A percentile compares a stretch with the other conserved stretches of the same genome.
These are phyloP conservation scores for Cyclostephanos tholiformis DNA, from an alignment of 108 stramenopile genomes.

Conservation along the genomic window DNA sequence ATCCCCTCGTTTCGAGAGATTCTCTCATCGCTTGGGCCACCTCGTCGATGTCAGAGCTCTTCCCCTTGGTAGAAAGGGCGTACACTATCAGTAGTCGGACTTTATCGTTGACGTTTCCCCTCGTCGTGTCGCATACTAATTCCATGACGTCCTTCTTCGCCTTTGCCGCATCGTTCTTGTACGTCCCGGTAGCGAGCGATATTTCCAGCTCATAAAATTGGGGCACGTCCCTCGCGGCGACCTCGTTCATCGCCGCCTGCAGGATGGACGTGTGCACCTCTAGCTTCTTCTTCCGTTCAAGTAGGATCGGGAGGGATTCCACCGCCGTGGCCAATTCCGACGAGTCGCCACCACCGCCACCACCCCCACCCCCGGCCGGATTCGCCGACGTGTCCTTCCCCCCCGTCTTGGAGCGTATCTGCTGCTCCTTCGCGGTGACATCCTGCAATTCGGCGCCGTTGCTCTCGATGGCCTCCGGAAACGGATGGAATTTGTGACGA, in stretches of 20 bases:
- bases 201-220: slow-evolving; percentile 95
- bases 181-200: slow-evolving; percentile 79
- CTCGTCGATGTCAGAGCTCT: slow-evolving; percentile 79
- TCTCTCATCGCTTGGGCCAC: slow-evolving; percentile 74
- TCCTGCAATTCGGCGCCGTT: slow-evolving; percentile 94
- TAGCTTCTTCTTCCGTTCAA: slow-evolving; percentile 93
- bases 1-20: slow-evolving; percentile 63
- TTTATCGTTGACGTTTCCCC: slow-evolving; percentile 96
- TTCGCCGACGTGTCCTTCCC: slow-evolving; percentile 44
- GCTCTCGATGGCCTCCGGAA: slow-evolving; percentile 97
- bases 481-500: slow-evolving; percentile 91
- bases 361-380: slow-evolving; percentile 78
- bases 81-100: slow-evolving; percentile 90
- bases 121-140: slow-evolving; percentile 74
- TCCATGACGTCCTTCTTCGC: slow-evolving; percentile 82
- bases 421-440: slow-evolving; percentile 78
- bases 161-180: slow-evolving; percentile 73
- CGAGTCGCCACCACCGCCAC: slow-evolving; percentile 44
- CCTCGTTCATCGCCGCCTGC: slow-evolving; percentile 97
- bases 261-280: slow-evolving; percentile 97
- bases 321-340: slow-evolving; percentile 87
- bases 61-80: slow-evolving; percentile 73
- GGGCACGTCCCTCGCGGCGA: slow-evolving; percentile 95
- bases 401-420: slow-evolving; percentile 73
- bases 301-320: slow-evolving; percentile 91